Evolutionary conservation across 352 stramenopile genomes (phyloP), one percentile per base, ranked within the genome.

Genomic region (Phytopythium vexans): DNA sequence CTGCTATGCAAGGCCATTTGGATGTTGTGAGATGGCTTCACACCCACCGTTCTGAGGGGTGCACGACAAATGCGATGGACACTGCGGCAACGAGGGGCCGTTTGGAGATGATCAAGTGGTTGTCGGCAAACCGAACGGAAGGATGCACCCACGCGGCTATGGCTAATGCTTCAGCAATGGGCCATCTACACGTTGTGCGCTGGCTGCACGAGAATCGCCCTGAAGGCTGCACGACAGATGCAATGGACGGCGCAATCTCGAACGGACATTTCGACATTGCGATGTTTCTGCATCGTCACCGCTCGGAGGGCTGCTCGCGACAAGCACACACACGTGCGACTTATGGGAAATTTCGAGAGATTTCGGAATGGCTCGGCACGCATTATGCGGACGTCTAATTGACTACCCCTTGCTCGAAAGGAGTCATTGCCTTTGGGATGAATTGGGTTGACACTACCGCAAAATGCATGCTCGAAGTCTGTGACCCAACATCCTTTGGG

Each of bases 81-180:
- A 77, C 64, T 16, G 76, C 76, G 12, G 76, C 79, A 0, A 64
- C 62, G 2, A 66, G 72, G 41, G 80, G 78, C 8, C 74, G 83
- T 41, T 65, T 89, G 49, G 49, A 70, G 0, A 68, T 79, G 7
- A 62, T 89, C 16, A 58, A 61, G 27, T 89, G 74, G 61, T 61
- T 89, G 10, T 68, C 78, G 53, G 48, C 59, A 15, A 68, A 86
- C 45, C 72, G 79, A 10, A 65, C 60, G 0, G 76, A 89, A 62
- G 79, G 74, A 33, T 89, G 72, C 57, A 86, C 81, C 6, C 65
- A 72, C 4, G 75, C 86, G 3, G 78, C 76, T 7, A 72, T 83
- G 41, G 68, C 9, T 8, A 5, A 31, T 16, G 40, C 40, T 9
- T 6, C 8, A 8, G 9, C 8, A 9, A 16, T 6, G 12, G n/a